Evolutionary conservation across 495 filamentous ascomycete species (phyloP), one percentile per base, ranked within the genome.

Genomic region (Podospora comata): DNA sequence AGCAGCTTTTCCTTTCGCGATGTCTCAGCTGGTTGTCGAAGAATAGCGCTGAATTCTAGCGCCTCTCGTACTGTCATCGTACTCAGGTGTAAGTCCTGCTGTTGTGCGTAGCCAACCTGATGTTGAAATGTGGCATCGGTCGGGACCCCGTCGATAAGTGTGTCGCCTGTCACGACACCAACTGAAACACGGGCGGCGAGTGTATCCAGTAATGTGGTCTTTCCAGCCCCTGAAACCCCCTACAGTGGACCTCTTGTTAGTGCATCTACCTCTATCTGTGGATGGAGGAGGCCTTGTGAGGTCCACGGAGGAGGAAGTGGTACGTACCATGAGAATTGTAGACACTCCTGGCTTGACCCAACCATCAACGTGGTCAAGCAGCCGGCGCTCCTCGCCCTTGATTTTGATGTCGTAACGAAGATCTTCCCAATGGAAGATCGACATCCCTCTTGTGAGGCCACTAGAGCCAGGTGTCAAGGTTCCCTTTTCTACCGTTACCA

Each of bases 41-140:
- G 83, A 34, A 92, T 74, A 26, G 93, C 93, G 54, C 85, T 89
- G 71, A 97, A 97, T 5, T 83, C 77, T 1, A 97, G 82, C 5
- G 90, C 90, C 70, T 91, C 93, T 13, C 92, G 85, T 18, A 96
- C 92, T 0, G 94, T 97, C 4, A 88, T 84, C 0, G 91, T 95
- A 30, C 66, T 82, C 16, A 93, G 82, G 76, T 95, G 93, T 1
- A 97, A 83, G 82, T 97, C 89, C 76, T 95, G 90, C 73, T 97
- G 93, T 74, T 97, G 91, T 18, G 91, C 92, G 72, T 96, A 97
- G 16, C 92, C 92, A 4, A 89, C 93, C 76, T 92, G 89, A 1
- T 91, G 86, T 71, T 92, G 90, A 77, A 95, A 95, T 2, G 86
- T 88, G 11, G 83, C 80, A 66, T 90, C 90, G 9, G 87, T 85